phyloP scores from a whole-genome alignment of 768 basidiomycete genomes.

The Scleroderma citrinum region DNA sequence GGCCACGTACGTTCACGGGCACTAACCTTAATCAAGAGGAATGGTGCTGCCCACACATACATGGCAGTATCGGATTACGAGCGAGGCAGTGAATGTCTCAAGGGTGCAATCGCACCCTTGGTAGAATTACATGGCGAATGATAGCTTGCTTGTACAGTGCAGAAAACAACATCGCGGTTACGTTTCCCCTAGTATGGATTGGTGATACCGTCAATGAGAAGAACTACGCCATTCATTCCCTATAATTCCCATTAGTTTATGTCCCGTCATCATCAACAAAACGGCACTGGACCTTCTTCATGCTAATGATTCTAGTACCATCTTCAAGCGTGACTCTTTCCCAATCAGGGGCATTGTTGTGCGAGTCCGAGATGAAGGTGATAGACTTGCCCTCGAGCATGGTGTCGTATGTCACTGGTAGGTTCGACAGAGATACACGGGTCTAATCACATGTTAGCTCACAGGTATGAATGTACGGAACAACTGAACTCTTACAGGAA shows the following conservation, averaged over 20 bases:
- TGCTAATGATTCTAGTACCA: constrained; percentile 47
- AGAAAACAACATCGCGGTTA: no score
- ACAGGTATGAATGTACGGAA: background rate
- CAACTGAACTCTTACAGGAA: constrained; percentile 51
- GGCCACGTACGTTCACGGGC: no score
- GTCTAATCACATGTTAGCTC: constrained; percentile 21
- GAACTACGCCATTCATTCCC: constrained; percentile 41
- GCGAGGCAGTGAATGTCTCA: no score
- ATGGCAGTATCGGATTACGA: no score
- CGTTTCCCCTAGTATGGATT: constrained; percentile 10
- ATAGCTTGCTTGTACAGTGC: no score
- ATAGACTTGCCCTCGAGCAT: constrained; percentile 55
- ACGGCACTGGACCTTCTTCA: constrained; percentile 55
- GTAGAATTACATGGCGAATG: no score
- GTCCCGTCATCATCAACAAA: background rate
- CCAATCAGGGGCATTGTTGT: constrained; percentile 48
- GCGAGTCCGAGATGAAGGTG: constrained; percentile 39
- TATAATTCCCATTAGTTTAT: constrained; percentile 10
- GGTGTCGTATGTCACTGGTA: constrained; percentile 44
- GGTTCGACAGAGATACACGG: constrained; percentile 38
- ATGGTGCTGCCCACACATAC: no score
- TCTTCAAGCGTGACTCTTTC: constrained; percentile 50
- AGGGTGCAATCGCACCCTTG: no score
- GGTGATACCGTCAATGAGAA: constrained; percentile 38
- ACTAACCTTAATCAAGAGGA: no score